Conservation (phyloP, 2,329 filamentous ascomycete genomes). For the Neonectria neomacrospora region DNA sequence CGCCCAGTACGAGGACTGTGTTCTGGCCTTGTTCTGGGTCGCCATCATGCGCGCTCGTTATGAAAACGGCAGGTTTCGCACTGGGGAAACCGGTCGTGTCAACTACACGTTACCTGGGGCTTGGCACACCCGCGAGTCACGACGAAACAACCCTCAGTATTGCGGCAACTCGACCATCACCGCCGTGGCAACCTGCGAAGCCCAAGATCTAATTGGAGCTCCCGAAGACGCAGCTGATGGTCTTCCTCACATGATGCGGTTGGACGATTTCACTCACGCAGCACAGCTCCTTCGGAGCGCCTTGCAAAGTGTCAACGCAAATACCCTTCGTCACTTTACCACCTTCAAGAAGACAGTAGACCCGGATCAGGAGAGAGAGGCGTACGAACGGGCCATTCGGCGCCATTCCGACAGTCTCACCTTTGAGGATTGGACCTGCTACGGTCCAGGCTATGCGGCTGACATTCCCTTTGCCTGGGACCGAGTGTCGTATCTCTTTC, state of each 20-base stretch:
- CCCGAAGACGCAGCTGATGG: not conserved
- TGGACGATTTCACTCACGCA: conserved; percentile 10
- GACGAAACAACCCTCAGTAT: conserved; percentile 10
- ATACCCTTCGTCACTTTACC: conserved; percentile 25
- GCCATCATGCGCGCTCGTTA: conserved; percentile 29
- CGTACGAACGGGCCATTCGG: conserved; percentile 24
- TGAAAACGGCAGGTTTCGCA: not conserved
- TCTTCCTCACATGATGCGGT: not conserved
- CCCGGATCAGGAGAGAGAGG: conserved; percentile 17
- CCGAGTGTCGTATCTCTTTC: conserved; percentile 24
- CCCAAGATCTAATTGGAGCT: conserved; percentile 14
- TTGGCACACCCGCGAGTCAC: not conserved
- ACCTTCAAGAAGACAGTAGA: conserved; percentile 28
- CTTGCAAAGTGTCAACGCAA: conserved; percentile 14
- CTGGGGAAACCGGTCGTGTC: not conserved
- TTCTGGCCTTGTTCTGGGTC: conserved; percentile 35
- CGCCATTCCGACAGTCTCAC: conserved; percentile 25
- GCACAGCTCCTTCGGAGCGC: conserved; percentile 11
- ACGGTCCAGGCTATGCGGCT: conserved; percentile 6
- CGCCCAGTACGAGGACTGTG: conserved; percentile 27
- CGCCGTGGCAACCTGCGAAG: conserved; percentile 16
- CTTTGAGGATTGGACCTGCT: conserved; percentile 40
- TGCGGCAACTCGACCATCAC: conserved; percentile 35
- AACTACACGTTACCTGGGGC: conserved; percentile 28
- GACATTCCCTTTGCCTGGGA: conserved; percentile 22